Evolutionary conservation across 2,329 filamentous ascomycete species (phyloP).

Genomic region (Colletotrichum neosansevieriae): DNA sequence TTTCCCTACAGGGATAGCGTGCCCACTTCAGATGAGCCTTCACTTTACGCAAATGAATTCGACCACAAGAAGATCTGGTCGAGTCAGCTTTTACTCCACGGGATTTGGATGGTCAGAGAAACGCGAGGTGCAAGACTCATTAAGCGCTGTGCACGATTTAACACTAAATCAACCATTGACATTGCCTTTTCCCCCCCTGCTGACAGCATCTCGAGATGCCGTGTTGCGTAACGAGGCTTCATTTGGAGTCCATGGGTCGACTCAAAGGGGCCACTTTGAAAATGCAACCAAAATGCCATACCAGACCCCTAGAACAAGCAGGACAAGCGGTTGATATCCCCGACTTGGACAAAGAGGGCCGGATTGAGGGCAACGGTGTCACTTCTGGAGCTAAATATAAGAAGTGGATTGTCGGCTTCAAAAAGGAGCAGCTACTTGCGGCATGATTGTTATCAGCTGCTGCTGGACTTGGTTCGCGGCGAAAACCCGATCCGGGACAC

Average conservation of each 20-base stretch:
- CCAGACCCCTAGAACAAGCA: neutral
- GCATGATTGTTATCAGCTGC: neutral
- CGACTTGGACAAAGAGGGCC: no score
- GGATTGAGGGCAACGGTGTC: no score
- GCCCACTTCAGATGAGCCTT: slow-evolving; percentile 5
- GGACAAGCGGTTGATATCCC: neutral
- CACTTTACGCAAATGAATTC: neutral
- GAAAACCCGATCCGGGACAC: neutral
- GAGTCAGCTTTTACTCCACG: neutral
- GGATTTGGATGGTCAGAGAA: neutral
- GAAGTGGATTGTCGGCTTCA: no score
- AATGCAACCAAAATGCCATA: neutral
- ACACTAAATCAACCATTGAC: no score
- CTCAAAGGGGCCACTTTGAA: neutral
- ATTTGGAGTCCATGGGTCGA: neutral
- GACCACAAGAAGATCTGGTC: neutral
- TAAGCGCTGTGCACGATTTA: no score
- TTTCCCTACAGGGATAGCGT: slow-evolving; percentile 17
- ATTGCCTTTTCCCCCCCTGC: neutral
- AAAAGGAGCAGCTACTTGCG: no score
- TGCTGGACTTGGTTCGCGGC: neutral
- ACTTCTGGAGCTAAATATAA: no score
- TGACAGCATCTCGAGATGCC: neutral
- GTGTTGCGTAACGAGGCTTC: neutral
- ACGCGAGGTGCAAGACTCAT: neutral